Conservation (phyloP, 768 basidiomycete genomes). For the Porphyrellus cyaneotinctus region DNA sequence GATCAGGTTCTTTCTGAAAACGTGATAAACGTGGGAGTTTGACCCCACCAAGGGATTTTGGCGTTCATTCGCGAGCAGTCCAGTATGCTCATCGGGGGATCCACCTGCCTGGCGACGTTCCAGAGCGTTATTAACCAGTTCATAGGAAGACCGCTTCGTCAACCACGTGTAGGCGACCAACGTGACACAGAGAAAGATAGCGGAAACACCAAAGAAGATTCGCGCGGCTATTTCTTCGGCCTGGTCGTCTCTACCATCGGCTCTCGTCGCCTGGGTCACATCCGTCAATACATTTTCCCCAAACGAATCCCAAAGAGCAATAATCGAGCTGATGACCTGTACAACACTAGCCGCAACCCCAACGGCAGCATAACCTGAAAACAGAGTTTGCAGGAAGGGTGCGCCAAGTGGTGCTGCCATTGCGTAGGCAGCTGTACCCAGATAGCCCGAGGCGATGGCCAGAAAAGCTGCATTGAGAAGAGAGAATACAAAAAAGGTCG, state of each 20-base stretch:
- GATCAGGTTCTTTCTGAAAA: not conserved
- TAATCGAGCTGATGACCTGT: not conserved
- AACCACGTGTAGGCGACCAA: not conserved
- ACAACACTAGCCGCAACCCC: not conserved
- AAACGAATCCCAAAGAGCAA: constrained; percentile 1
- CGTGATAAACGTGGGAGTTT: not conserved
- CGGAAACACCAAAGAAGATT: not conserved
- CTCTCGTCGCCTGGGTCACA: not conserved
- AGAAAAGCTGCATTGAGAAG: not conserved
- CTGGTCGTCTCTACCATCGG: not conserved
- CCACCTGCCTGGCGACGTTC: not conserved
- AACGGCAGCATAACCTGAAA: not conserved
- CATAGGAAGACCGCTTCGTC: not conserved
- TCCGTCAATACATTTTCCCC: not conserved
- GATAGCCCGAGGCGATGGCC: not conserved
- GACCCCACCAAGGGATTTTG: not conserved
- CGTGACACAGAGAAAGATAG: not conserved
- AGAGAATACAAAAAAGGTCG: not conserved
- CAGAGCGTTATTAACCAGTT: too few species aligned
- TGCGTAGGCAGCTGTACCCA: not conserved
- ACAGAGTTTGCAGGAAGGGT: not conserved
- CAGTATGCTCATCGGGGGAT: not conserved
- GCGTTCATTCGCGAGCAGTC: not conserved
- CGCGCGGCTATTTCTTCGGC: not conserved
- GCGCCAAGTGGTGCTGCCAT: not conserved